Evolutionary conservation across 495 filamentous ascomycete species (phyloP).

Genomic region (Aspergillus haitiensis): DNA sequence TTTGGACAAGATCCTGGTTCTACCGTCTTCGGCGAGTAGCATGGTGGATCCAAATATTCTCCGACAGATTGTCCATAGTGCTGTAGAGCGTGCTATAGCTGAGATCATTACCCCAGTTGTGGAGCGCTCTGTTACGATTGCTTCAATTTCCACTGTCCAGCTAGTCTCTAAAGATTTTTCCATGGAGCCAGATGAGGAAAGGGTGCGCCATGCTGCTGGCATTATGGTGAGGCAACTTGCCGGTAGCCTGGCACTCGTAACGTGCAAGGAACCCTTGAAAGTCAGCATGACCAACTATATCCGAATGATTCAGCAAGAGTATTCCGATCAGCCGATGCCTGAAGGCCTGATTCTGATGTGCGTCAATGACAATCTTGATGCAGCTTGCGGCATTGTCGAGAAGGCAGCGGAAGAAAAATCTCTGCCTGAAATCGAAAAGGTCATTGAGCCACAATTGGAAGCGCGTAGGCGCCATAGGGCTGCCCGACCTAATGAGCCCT

Average conservation of each 20-base stretch:
- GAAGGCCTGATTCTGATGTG: conserved; percentile 94
- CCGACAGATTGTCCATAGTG: conserved; percentile 76
- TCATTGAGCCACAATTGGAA: conserved; percentile 75
- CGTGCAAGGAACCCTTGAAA: conserved; percentile 92
- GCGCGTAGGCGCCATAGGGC: conserved; percentile 69
- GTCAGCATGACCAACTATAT: conserved; percentile 97
- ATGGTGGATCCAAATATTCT: conserved; percentile 68
- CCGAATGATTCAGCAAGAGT: conserved; percentile 68
- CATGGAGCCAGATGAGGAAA: conserved; percentile 85
- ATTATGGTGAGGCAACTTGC: conserved; percentile 91
- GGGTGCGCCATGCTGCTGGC: conserved; percentile 77
- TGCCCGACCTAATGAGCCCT: conserved; percentile 74
- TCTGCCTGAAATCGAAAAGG: conserved; percentile 88
- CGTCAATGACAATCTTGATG: conserved; percentile 95
- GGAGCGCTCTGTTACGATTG: conserved; percentile 94
- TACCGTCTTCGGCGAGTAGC: conserved; percentile 73
- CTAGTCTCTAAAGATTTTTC: conserved; percentile 95
- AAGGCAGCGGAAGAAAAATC: conserved; percentile 91
- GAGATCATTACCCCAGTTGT: conserved; percentile 98
- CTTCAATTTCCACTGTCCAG: conserved; percentile 90
- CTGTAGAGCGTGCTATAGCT: conserved; percentile 81
- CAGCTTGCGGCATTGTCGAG: conserved; percentile 88
- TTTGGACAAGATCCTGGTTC: conserved; percentile 67
- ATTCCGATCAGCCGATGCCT: conserved; percentile 72
- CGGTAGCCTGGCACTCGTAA: conserved; percentile 91